phyloP scores from a whole-genome alignment of 345 rosid species.

The Erodium maritimum region DNA sequence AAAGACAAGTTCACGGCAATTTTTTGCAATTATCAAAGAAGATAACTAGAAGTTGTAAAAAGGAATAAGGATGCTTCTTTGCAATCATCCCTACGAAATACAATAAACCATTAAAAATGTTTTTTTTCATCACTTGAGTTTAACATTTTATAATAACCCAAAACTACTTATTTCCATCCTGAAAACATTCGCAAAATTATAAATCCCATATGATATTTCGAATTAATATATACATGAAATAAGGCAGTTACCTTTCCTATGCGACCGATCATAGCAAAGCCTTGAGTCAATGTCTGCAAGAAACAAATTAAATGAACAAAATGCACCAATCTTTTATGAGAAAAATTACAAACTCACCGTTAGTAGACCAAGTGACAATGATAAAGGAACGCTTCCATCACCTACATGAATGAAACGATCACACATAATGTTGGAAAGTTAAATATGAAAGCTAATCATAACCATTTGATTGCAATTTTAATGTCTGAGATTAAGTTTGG shows the following conservation, averaged over 20 bases:
- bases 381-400: conserved; percentile 79
- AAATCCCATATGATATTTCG: not conserved
- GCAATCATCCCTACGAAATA: too few relatives aligned
- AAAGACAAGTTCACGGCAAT: too few relatives aligned
- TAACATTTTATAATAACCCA: too few relatives aligned
- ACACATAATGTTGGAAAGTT: not conserved
- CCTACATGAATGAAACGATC: conserved; percentile 36
- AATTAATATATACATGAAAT: not conserved
- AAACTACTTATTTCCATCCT: too few relatives aligned
- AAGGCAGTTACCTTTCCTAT: conserved; percentile 51
- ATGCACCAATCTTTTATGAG: not conserved
- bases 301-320: conserved; percentile 1
- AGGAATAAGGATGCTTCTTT: too few relatives aligned
- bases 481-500: too few relatives aligned
- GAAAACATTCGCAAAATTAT: not conserved
- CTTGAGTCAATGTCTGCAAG: conserved; percentile 79
- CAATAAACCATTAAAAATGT: too few relatives aligned
- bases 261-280: conserved; percentile 79
- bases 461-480: too few relatives aligned
- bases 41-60: too few relatives aligned
- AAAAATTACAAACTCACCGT: conserved; percentile 35
- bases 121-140: too few relatives aligned
- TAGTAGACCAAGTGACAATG: conserved; percentile 62
- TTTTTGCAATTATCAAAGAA: too few relatives aligned
- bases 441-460: not conserved